Conservation (phyloP, 2,329 filamentous ascomycete species). For the Stemphylium vesicarium region DNA sequence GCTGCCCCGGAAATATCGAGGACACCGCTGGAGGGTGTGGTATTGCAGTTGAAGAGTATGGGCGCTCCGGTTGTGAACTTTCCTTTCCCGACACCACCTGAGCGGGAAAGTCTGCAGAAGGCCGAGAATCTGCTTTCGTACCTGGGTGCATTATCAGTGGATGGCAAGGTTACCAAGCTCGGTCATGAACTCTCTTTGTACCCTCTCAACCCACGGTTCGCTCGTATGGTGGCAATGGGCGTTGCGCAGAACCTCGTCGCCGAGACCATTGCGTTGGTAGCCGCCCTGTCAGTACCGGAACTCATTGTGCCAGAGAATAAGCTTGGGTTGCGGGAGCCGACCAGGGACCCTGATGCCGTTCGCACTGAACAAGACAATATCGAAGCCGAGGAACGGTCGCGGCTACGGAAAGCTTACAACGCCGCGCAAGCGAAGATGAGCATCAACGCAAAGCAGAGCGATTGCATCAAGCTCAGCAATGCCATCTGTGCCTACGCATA, state of each 20-base stretch:
- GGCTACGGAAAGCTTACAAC: conserved; percentile 69
- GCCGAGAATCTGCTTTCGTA: conserved; percentile 88
- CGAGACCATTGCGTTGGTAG: conserved; percentile 87
- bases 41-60: conserved; percentile 94
- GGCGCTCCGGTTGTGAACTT: conserved; percentile 91
- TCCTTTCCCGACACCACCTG: conserved; percentile 91
- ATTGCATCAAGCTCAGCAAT: conserved; percentile 89
- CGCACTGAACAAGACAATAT: conserved; percentile 70
- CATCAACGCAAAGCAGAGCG: conserved; percentile 76
- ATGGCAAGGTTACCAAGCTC: conserved; percentile 77
- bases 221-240: conserved; percentile 89
- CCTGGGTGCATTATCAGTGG: conserved; percentile 76
- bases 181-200: conserved; percentile 87
- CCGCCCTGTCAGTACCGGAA: conserved; percentile 85
- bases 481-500: conserved; percentile 80
- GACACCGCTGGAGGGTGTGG: conserved; percentile 87
- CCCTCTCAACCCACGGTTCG: conserved; percentile 86
- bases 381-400: conserved; percentile 72
- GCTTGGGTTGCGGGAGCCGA: conserved; percentile 65
- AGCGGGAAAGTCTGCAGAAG: conserved; percentile 74
- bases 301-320: conserved; percentile 85
- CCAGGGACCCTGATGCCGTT: conserved; percentile 53
- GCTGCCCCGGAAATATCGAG: conserved; percentile 86
- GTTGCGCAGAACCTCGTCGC: conserved; percentile 81
- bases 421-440: conserved; percentile 79